Evolutionary conservation across 129 eudicot species (phyloP).

Genomic region (Cynara cardunculus): DNA sequence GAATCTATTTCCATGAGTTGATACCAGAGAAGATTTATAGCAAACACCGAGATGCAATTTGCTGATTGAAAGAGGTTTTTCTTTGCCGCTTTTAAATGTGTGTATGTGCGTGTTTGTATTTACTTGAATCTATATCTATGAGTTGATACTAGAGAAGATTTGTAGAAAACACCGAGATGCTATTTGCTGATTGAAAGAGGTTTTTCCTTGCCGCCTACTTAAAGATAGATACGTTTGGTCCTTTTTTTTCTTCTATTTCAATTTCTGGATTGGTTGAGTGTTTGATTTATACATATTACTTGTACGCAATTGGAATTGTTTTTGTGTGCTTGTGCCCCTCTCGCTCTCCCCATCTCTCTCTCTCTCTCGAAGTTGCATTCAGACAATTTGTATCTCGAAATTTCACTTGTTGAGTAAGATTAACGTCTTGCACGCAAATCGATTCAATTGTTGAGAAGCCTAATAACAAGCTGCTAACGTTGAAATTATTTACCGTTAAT

Average conservation of each 20-base stretch:
- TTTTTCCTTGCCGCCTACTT: neutral
- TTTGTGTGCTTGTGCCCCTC: conserved; percentile 6
- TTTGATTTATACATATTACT: neutral
- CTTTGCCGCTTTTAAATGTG: neutral
- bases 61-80: neutral
- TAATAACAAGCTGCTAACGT: conserved; percentile 13
- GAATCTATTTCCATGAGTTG: neutral
- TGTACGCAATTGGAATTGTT: neutral
- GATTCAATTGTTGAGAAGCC: conserved; percentile 28
- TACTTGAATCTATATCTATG: neutral
- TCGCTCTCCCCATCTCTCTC: neutral
- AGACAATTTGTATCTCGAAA: conserved; percentile 13
- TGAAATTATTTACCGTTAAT: neutral
- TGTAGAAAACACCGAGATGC: neutral
- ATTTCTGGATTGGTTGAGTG: conserved; percentile 9
- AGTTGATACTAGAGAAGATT: neutral
- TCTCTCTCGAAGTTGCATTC: conserved; percentile 19
- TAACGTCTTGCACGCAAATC: conserved; percentile 25
- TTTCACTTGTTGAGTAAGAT: conserved; percentile 18
- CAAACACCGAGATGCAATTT: neutral
- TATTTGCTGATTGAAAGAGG: neutral
- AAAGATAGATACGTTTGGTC: neutral
- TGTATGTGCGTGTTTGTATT: neutral
- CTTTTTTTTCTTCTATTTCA: neutral
- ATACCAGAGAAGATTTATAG: neutral